Evolutionary conservation across 2,329 filamentous ascomycete genomes (phyloP).

Genomic region (Claviceps fusiformis): DNA sequence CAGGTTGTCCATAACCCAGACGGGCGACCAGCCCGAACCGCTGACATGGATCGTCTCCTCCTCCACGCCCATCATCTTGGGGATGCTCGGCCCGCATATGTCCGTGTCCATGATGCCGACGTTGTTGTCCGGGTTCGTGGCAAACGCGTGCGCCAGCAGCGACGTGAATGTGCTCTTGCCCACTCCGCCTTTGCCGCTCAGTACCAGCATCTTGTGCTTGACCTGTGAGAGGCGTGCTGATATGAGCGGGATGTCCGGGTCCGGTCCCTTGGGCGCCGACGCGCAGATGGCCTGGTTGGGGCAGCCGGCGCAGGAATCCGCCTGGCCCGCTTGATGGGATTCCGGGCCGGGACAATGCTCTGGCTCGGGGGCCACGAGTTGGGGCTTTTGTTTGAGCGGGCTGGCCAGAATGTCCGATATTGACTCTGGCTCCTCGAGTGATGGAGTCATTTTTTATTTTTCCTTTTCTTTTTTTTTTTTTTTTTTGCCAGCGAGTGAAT

Average conservation of each 20-base stretch:
- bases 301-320: conserved; percentile 84
- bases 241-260: conserved; percentile 85
- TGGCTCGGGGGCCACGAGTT: conserved; percentile 87
- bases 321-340: conserved; percentile 53
- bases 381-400: conserved; percentile 63
- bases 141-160: conserved; percentile 79
- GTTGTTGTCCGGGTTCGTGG: conserved; percentile 60
- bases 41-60: conserved; percentile 86
- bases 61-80: conserved; percentile 98
- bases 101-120: conserved; percentile 98
- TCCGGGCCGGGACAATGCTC: conserved; percentile 93
- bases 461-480: not conserved
- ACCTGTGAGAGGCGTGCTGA: conserved; percentile 69
- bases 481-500: not conserved
- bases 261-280: conserved; percentile 84
- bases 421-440: conserved; percentile 56
- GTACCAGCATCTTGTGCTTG: conserved; percentile 80
- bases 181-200: conserved; percentile 91
- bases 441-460: conserved; percentile 54
- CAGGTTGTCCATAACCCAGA: conserved; percentile 90
- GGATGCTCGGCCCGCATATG: conserved; percentile 90
- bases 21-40: conserved; percentile 79
- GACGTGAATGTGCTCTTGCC: conserved; percentile 92
- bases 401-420: conserved; percentile 60
- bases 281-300: conserved; percentile 95